These are phyloP conservation scores for Xylariaceae sp. DNA, from an alignment of 2,329 filamentous ascomycete genomes.

Conservation along the genomic window DNA sequence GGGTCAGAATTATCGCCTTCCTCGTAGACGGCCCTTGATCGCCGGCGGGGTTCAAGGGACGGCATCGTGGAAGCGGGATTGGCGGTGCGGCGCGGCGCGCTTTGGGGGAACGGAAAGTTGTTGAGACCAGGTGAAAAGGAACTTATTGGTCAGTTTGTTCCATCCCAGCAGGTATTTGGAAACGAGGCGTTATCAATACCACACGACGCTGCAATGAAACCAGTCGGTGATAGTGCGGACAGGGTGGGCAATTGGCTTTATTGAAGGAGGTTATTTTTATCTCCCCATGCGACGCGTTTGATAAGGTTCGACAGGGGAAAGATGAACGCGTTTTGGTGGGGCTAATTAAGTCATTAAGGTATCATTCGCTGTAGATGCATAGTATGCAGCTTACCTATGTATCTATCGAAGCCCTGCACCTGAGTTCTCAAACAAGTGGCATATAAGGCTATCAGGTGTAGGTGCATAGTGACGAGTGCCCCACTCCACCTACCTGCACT, in stretches of 20 bases:
- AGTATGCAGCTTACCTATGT: no score
- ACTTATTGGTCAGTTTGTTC: neutral
- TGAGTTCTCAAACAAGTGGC: no score
- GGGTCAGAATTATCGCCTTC: constrained; percentile 33
- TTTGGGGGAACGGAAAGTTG: neutral
- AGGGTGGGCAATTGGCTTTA: neutral
- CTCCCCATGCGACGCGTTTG: neutral
- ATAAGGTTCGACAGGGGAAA: neutral
- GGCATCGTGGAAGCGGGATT: constrained; percentile 23
- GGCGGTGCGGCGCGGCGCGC: neutral
- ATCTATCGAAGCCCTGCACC: no score
- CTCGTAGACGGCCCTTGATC: constrained; percentile 40
- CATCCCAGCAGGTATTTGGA: neutral
- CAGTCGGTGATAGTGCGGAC: neutral
- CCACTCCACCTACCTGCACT: no score
- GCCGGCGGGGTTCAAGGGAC: constrained; percentile 34
- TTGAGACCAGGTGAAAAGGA: neutral
- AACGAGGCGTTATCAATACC: neutral
- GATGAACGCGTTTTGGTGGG: neutral
- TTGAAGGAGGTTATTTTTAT: neutral
- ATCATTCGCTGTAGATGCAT: no score
- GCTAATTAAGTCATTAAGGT: no score
- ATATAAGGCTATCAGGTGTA: no score
- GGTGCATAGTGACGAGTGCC: no score
- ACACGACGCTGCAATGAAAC: neutral